Evolutionary conservation across 192 early-diverging fungal species (phyloP), one percentile per base, ranked within the genome.

Genomic region (Rhizophagus clarus): DNA sequence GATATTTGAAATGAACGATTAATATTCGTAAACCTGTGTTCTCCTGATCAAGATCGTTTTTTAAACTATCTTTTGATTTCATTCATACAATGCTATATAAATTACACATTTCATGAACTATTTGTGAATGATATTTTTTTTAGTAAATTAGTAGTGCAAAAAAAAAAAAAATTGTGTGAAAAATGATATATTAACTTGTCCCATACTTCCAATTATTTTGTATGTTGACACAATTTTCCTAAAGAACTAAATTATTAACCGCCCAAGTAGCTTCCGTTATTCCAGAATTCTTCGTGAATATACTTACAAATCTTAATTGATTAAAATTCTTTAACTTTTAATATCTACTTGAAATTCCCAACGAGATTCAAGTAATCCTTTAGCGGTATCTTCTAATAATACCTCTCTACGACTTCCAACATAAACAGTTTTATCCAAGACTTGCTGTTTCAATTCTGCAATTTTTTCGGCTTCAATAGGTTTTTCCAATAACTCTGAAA

Each of bases 361-460:
- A 62, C 94, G 87, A 67, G 88, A 92, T 67, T 97, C 96, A 56
- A 85, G 81, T 61, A 98, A 86, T 4, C 98, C 97, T 72, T 90
- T 87, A n/a, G 93, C 90, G 15, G 97, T 99, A 82, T 99, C 98
- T 62, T 89, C 90, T 22, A 99, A 85, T 40, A 99, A 82, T 66
- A 98, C 91, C 77, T 99, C 95, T 76, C 96, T 87, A 78, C 98
- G 89, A 45, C 87, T 82, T 72, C 88, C 89, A n/a, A 98, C 97
- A 80, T 99, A 99, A 6, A 94, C 94, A 66, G 90, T 94, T 88
- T 98, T 98, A 85, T 98, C 95, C 64, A 99, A 88, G 20, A 99
- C 94, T 79, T 90, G 86, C 84, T 96, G 93, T 81, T 93, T 91
- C 83, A 97, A 82, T 62, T 95, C 92, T 12, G 90, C 84, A 83